Evolutionary conservation across 2,329 filamentous ascomycete species (phyloP).

Genomic region (Xylariales sp.): DNA sequence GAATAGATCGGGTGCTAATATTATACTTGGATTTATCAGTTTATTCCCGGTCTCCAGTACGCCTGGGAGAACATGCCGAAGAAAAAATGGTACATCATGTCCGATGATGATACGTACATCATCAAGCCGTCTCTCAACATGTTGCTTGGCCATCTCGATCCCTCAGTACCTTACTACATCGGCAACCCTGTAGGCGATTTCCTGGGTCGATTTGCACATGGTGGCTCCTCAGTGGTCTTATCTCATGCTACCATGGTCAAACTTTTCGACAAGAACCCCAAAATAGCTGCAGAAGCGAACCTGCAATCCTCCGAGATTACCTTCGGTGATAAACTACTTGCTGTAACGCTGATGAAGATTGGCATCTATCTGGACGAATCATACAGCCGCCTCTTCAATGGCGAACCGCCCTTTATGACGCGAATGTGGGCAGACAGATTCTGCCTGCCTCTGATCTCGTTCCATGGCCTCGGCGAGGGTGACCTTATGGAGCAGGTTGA

Average conservation of each 20-base stretch:
- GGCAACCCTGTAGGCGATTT: conserved; percentile 56
- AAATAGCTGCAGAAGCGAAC: conserved; percentile 39
- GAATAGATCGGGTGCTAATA: not conserved
- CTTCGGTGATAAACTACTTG: conserved; percentile 51
- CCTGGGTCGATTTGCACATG: conserved; percentile 51
- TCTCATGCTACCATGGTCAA: conserved; percentile 45
- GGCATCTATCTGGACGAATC: conserved; percentile 52
- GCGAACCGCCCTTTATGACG: conserved; percentile 44
- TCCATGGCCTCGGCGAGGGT: conserved; percentile 43
- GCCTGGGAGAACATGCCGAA: conserved; percentile 43
- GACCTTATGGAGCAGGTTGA: conserved; percentile 42
- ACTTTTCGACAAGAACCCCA: conserved; percentile 36
- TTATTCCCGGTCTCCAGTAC: conserved; percentile 50
- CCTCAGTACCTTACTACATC: conserved; percentile 42
- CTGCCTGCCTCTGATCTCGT: conserved; percentile 50
- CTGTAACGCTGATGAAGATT: conserved; percentile 46
- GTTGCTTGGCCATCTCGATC: conserved; percentile 45
- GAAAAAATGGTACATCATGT: conserved; percentile 56
- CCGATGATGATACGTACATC: conserved; percentile 55
- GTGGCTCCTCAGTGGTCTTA: conserved; percentile 49
- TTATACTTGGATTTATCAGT: conserved; percentile 29
- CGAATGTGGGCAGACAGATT: conserved; percentile 45
- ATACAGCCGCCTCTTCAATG: conserved; percentile 52
- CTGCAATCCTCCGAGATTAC: conserved; percentile 44
- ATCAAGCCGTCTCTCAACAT: conserved; percentile 42